Conservation (phyloP, 257 asterid species). For the Verbena officinalis region DNA sequence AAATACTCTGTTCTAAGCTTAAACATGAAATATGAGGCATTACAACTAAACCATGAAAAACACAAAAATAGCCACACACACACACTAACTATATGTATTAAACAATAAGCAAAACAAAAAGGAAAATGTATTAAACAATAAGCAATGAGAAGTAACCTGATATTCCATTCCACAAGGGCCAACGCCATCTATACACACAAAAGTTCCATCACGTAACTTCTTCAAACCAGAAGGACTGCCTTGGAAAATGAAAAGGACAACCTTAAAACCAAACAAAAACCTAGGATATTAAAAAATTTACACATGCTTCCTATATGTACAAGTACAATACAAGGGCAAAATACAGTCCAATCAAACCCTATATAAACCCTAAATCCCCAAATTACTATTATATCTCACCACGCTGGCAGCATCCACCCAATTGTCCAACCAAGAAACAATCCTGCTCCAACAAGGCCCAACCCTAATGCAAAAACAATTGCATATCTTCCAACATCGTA, state of each 20-base stretch:
- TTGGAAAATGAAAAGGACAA: neutral
- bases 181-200: neutral
- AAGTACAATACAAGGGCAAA: conserved; percentile 6
- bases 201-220: neutral
- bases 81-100: too few relatives aligned
- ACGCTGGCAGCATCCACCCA: conserved; percentile 74
- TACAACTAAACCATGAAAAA: too few relatives aligned
- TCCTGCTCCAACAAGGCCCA: conserved; percentile 90
- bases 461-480: conserved; percentile 64
- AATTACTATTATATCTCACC: conserved; percentile 37
- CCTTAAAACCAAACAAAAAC: neutral
- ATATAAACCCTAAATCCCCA: conserved; percentile 6
- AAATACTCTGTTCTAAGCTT: too few relatives aligned
- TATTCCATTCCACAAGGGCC: too few relatives aligned
- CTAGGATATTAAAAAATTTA: conserved; percentile 19
- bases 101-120: too few relatives aligned
- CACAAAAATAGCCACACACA: too few relatives aligned
- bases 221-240: neutral
- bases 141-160: too few relatives aligned
- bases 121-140: too few relatives aligned
- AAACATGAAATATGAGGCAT: too few relatives aligned
- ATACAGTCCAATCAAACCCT: conserved; percentile 20
- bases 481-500: conserved; percentile 56
- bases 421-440: conserved; percentile 79
- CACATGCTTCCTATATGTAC: conserved; percentile 13